These are phyloP conservation scores for Myxozyma udenii DNA, from an alignment of 805 yeast species.

Conservation along the genomic window DNA sequence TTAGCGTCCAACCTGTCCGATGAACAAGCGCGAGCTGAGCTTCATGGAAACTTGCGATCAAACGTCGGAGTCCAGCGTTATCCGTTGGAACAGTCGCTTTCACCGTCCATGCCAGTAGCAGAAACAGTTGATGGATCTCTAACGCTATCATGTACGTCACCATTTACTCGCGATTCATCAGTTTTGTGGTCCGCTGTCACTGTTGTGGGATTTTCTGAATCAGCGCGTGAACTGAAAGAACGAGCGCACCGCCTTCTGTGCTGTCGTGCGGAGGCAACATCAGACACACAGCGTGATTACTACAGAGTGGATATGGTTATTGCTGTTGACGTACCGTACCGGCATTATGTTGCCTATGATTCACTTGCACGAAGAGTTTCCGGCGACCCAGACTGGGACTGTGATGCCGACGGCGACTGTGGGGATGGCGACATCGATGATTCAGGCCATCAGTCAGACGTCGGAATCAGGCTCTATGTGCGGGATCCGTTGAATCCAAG, in stretches of 20 bases:
- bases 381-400: background rate
- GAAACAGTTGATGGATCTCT: background rate
- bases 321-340: background rate
- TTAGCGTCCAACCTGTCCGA: background rate
- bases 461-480: background rate
- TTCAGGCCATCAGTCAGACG: background rate
- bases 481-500: background rate
- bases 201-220: background rate
- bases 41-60: background rate
- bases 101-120: background rate
- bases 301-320: background rate
- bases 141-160: background rate
- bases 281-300: background rate
- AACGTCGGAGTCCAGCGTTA: background rate
- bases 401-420: background rate
- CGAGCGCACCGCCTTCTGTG: background rate
- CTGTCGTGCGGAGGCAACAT: background rate
- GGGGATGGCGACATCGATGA: background rate
- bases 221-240: background rate
- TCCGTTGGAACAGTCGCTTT: background rate
- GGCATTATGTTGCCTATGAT: background rate
- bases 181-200: background rate
- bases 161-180: background rate
- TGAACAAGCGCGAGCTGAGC: background rate
- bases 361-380: background rate